Base-by-base conservation (phyloP, 2,329 filamentous ascomycete species). In the Epichloe sylvatica region DNA sequence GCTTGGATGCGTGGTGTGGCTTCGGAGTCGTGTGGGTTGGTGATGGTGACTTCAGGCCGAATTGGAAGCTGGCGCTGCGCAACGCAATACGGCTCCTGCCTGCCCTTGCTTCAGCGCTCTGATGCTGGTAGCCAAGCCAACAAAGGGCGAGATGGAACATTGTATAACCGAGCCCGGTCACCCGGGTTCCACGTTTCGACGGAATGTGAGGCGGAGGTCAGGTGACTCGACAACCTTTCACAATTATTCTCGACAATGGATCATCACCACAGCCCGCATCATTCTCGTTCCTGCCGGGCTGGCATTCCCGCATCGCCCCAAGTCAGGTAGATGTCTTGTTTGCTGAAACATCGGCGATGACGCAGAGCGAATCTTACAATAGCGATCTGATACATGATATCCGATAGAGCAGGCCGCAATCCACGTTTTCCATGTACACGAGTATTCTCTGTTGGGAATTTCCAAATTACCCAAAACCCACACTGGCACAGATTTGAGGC, bases 81-180 rank as follows among this genome's bases (percentile, higher is more conserved):
- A 60, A 64, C 64, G 63, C 64, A 66, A 65, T 54, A 64, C 60
- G 61, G 61, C 63, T 60, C 63, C 64, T 66, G 64, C 63, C 64
- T 65, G 58, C n/a, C 53, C 45, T 40, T 34, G 21, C 15, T 55
- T 25, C 49, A 45, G 41, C 36, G 41, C 46, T 13, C 45, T 37
- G 43, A 19, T 25, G 43, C 19, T 33, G 17, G 35, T 5, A 17
- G 21, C 42, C 46, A 37, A 21, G 19, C 30, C 39, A 72, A 64
- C 7, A n/a, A 23, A 23, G 21, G 13, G 23, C 23, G 40, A 1
- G 75, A 84, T 57, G 50, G 46, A 46, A 51, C 38, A 51, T 46
- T 37, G 5, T 49, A 46, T 9, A n/a, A 12, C 50, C 50, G 49
- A 17, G 15, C 11, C 40, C 38, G 19, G 30, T 30, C 25, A 39